These are phyloP conservation scores for Magnolia officinalis DNA, from an alignment of 164 flowering plant species.

Conservation along the genomic window DNA sequence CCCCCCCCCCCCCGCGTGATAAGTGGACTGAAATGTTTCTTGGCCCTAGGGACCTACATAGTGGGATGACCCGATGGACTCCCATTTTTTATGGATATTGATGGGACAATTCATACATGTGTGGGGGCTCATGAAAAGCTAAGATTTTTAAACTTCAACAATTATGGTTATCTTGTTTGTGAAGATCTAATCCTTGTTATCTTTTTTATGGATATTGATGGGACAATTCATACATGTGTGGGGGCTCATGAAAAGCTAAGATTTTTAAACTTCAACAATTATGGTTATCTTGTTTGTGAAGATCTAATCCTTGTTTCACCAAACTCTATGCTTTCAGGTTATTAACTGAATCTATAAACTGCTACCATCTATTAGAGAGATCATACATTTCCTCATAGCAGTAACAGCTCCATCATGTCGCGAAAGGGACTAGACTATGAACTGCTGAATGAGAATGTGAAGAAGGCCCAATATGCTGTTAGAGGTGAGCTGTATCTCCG, in stretches of 20 bases:
- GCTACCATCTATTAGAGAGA: background rate
- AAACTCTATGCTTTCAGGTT: background rate
- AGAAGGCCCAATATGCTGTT: slow-evolving; percentile 90
- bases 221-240: background rate
- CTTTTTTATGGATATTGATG: too few species aligned
- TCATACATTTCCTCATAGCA: background rate
- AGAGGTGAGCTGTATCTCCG: slow-evolving; percentile 96
- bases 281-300: background rate
- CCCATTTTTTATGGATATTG: background rate
- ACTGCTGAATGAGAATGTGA: slow-evolving; percentile 76
- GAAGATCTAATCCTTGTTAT: background rate
- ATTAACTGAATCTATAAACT: background rate
- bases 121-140: background rate
- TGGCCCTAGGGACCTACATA: background rate
- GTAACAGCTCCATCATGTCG: slow-evolving; percentile 41
- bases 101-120: background rate
- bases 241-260: background rate
- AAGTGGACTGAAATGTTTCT: background rate
- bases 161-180: background rate
- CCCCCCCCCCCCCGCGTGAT: background rate
- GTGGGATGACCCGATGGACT: background rate
- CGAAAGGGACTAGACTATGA: slow-evolving; percentile 73
- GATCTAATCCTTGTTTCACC: background rate
- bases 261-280: background rate
- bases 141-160: background rate